These are phyloP conservation scores for Magnaporthales sp. DNA, from an alignment of 2,329 filamentous ascomycete genomes.

Conservation along the genomic window DNA sequence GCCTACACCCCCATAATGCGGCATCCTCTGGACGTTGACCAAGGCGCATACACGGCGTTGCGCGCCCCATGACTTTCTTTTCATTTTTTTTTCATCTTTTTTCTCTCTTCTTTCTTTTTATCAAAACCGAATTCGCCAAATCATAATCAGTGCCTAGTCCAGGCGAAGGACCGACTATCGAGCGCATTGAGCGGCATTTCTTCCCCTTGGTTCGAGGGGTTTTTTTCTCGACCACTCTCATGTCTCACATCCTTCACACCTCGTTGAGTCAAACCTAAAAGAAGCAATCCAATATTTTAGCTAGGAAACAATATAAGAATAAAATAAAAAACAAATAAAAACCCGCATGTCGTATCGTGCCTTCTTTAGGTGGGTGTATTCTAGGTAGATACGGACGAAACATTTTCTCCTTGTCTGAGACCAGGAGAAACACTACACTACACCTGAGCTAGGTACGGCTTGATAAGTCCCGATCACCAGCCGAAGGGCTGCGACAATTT, in stretches of 20 bases:
- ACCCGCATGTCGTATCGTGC: neutral
- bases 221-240: neutral
- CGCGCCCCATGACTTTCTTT: neutral
- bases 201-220: neutral
- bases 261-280: neutral
- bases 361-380: neutral
- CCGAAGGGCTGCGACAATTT: neutral
- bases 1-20: neutral
- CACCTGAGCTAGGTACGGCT: neutral
- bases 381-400: neutral
- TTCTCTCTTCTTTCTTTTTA: no score
- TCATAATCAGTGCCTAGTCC: neutral
- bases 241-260: neutral
- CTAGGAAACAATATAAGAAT: no score
- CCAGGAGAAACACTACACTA: neutral
- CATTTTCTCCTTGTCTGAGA: neutral
- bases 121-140: neutral
- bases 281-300: neutral
- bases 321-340: no score
- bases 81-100: neutral
- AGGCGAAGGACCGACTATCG: neutral
- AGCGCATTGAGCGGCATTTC: neutral
- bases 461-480: neutral
- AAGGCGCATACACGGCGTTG: neutral
- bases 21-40: neutral